These are phyloP conservation scores for Chaetomium sp. DNA, from an alignment of 2,329 filamentous ascomycete genomes.

Conservation along the genomic window DNA sequence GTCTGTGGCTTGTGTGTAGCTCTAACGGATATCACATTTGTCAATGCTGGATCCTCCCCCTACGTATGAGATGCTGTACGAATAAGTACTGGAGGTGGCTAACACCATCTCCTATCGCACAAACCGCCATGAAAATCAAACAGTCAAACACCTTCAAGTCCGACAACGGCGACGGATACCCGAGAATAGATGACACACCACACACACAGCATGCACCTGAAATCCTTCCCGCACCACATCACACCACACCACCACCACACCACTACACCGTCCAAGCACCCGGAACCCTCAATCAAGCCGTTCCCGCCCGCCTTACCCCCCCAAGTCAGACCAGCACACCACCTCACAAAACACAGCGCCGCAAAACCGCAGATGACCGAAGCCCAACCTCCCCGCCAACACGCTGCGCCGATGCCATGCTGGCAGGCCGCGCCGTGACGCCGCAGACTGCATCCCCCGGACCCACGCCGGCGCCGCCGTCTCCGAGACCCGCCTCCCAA, in stretches of 20 bases:
- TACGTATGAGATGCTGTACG: not conserved
- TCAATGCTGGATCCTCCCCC: too few relatives aligned
- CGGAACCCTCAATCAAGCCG: not conserved
- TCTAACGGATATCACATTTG: not conserved
- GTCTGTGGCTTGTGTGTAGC: too few relatives aligned
- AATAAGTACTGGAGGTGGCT: not conserved
- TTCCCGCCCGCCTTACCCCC: conserved; percentile 13
- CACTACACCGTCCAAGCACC: not conserved
- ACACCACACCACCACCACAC: not conserved
- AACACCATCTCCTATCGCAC: not conserved
- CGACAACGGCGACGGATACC: not conserved
- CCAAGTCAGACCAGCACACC: not conserved
- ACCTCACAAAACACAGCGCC: not conserved
- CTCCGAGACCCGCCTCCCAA: not conserved
- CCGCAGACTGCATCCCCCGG: not conserved
- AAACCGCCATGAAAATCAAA: not conserved
- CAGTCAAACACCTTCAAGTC: not conserved
- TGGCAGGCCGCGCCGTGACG: not conserved
- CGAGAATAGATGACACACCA: not conserved
- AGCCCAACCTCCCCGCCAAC: not conserved
- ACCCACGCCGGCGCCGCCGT: not conserved
- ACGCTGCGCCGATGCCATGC: not conserved
- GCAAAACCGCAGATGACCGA: conserved; percentile 9
- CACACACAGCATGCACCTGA: not conserved
- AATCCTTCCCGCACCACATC: conserved; percentile 1